A percentile compares a stretch with the other conserved stretches of the same genome.
Conservation (phyloP, 2,329 filamentous ascomycete genomes). For the Monilinia fructigena region DNA sequence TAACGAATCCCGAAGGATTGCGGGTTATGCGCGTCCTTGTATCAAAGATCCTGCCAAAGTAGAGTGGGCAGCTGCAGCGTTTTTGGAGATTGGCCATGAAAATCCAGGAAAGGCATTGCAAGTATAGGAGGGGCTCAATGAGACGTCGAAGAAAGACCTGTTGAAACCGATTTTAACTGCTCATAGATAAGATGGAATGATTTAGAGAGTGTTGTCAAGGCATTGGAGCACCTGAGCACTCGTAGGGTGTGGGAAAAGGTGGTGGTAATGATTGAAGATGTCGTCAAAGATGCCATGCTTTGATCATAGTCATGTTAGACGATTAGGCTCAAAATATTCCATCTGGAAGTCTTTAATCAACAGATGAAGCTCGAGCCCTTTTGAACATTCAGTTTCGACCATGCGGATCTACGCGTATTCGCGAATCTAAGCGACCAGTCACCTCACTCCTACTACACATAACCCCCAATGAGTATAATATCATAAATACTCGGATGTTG, state of each 20-base stretch:
- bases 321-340: background rate
- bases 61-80: conserved; percentile 41
- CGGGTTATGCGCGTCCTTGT: conserved; percentile 50
- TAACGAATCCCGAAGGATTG: conserved; percentile 45
- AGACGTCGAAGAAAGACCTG: conserved; percentile 47
- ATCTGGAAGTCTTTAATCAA: background rate
- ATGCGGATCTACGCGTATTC: conserved; percentile 20
- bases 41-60: background rate
- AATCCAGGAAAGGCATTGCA: conserved; percentile 48
- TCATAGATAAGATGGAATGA: conserved; percentile 49
- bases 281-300: background rate
- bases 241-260: conserved; percentile 57
- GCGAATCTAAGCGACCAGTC: background rate
- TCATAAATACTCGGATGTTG: conserved; percentile 31
- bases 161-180: conserved; percentile 53
- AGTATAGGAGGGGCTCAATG: conserved; percentile 53
- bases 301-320: background rate
- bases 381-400: background rate
- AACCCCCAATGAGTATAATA: conserved; percentile 25
- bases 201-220: conserved; percentile 49
- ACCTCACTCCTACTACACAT: conserved; percentile 28
- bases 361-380: background rate
- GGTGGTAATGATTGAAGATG: conserved; percentile 46
- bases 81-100: conserved; percentile 57
- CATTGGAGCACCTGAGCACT: conserved; percentile 51